A percentile compares a stretch with the other conserved stretches of the same genome.
Conservation (phyloP, 2,329 filamentous ascomycete species). For the Verticillium isaacii region DNA sequence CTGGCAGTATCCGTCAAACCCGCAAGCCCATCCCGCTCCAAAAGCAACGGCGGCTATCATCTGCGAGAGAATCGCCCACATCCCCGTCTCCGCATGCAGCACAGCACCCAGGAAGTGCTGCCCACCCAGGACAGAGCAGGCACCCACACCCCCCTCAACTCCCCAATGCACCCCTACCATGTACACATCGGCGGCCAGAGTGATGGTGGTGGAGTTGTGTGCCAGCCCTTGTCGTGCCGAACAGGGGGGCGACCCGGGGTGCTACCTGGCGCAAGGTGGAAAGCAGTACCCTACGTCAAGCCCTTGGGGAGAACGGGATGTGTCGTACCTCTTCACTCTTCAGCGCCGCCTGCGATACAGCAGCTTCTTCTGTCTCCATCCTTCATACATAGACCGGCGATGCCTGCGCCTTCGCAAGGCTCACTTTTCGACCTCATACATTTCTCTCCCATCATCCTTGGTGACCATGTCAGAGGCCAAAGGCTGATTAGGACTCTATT, state of each 20-base stretch:
- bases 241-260: not conserved
- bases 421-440: not conserved
- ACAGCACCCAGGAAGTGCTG: not conserved
- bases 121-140: not conserved
- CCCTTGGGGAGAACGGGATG: not conserved
- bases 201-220: not conserved
- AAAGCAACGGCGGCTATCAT: constrained; percentile 13
- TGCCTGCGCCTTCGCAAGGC: not conserved
- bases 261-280: not conserved
- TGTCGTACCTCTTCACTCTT: not conserved
- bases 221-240: not conserved
- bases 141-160: not conserved
- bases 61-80: constrained; percentile 8
- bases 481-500: not conserved
- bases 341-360: not conserved
- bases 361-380: not conserved
- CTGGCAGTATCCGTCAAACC: constrained; percentile 9
- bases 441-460: not conserved
- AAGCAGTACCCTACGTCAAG: not conserved
- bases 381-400: not conserved
- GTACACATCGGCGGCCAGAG: not conserved
- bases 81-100: constrained; percentile 10
- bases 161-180: not conserved
- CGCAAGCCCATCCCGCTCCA: not conserved
- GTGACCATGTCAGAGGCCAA: not conserved